Base-by-base conservation (phyloP, 768 basidiomycete species). In the Termitomyces sp. region DNA sequence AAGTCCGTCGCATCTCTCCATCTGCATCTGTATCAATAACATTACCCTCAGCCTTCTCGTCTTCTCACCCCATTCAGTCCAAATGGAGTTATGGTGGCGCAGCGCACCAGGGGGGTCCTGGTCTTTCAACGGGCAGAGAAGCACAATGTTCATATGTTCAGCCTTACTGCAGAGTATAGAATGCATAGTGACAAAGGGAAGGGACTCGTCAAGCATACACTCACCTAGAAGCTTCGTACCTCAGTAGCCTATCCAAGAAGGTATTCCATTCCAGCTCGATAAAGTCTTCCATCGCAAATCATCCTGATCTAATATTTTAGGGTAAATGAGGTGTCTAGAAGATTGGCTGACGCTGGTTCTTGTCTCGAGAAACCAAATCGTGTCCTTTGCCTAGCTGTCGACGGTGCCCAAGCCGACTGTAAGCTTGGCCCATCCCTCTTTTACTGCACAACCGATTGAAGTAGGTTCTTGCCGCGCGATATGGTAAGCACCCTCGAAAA, bases 401-500 rank as follows among this genome's bases (percentile, higher is more conserved):
- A 67, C 42, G 41, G 17, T 60, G n/a, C 21, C 31, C 31, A 33
- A 15, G 6, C 31, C 31, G 14, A 5, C 59, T 58, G 21, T 19
- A 21, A 43, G 28, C 12, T 33, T 31, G 7, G 12, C n/a, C 5
- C 70, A 74, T 11, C 68, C 64, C n/a, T 57, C 63, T 9, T 66
- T 64, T 31, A 63, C 61, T 50, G 50, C 62, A 7, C 67, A 66
- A 12, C 62, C 59, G 10, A 55, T 53, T 0, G 72, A 71, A 11
- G 63, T 30, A 33, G 68, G 31, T 68, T 63, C 66, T 78, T 73
- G n/a, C 74, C 72, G 6, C 64, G 63, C 2, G 30, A 61, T 33
- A 67, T 48, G 44, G 47, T 50, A 23, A 38, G 26, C 47, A 54
- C 57, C 3, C 38, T 8, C 28, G 65, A 64, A n/a, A 69, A n/a